Conservation (phyloP, 352 stramenopile genomes). For the Phytophthora fragariae region DNA sequence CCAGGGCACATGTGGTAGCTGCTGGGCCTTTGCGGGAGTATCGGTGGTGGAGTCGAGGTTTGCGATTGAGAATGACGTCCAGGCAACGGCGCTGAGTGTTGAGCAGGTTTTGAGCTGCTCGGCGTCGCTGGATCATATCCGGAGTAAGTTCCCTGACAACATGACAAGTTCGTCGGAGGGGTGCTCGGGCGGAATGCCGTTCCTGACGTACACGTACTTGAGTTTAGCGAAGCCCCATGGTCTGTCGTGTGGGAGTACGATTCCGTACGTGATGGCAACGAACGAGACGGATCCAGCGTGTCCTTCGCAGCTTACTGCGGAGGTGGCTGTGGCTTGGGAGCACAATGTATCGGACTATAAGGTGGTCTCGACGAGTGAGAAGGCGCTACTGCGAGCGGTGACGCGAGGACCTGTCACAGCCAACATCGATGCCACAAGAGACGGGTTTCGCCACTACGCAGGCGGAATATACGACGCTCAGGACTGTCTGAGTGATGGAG, state of each 20-base stretch:
- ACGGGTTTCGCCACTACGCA: constrained; percentile 87
- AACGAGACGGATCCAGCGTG: constrained; percentile 56
- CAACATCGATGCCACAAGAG: constrained; percentile 75
- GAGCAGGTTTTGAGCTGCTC: constrained; percentile 89
- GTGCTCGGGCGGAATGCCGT: constrained; percentile 90
- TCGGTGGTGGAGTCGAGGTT: constrained; percentile 77
- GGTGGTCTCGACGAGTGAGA: constrained; percentile 57
- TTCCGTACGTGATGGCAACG: constrained; percentile 87
- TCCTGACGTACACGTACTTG: constrained; percentile 91
- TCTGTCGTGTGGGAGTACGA: constrained; percentile 68
- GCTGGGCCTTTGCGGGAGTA: constrained; percentile 91
- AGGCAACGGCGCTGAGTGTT: constrained; percentile 75
- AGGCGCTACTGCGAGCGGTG: constrained; percentile 71
- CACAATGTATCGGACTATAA: constrained; percentile 61
- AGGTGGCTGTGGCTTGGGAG: constrained; percentile 65
- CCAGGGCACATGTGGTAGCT: constrained; percentile 93
- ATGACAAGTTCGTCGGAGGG: constrained; percentile 85
- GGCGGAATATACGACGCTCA: constrained; percentile 87
- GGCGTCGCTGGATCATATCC: constrained; percentile 70
- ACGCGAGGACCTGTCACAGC: constrained; percentile 73
- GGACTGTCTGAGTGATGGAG: constrained; percentile 77
- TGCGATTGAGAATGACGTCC: constrained; percentile 80
- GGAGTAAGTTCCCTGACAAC: constrained; percentile 69
- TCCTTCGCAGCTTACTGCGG: constrained; percentile 21
- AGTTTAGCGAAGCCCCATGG: constrained; percentile 63